phyloP scores from a whole-genome alignment of 2,329 filamentous ascomycete species.

The Paecilomyces dactylethromorphus region DNA sequence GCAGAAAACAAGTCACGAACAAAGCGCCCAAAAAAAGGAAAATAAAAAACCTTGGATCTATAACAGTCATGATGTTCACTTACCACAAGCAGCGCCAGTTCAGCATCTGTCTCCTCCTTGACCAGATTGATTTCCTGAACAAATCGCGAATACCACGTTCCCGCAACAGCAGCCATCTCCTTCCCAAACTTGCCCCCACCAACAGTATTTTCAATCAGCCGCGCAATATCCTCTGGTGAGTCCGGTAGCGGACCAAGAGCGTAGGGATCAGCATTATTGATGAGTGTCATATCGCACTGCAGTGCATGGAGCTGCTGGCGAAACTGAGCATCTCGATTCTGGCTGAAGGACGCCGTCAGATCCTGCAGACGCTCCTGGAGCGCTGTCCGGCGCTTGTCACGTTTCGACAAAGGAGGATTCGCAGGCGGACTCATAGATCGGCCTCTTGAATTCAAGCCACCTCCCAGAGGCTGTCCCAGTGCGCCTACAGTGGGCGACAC shows the following conservation, averaged over 20 bases:
- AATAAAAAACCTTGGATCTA: neutral
- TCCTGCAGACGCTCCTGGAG: conserved; percentile 72
- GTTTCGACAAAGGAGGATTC: conserved; percentile 59
- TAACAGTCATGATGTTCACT: conserved; percentile 21
- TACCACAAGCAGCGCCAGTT: conserved; percentile 76
- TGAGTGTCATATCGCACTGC: conserved; percentile 83
- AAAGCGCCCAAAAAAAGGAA: neutral
- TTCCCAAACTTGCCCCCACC: conserved; percentile 59
- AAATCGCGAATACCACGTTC: conserved; percentile 78
- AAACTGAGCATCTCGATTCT: conserved; percentile 77
- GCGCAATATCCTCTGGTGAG: conserved; percentile 58
- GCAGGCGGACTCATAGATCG: conserved; percentile 26
- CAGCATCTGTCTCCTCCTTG: conserved; percentile 78
- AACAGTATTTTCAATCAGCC: conserved; percentile 52
- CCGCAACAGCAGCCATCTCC: conserved; percentile 60
- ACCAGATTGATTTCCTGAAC: conserved; percentile 80
- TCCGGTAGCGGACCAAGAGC: conserved; percentile 62
- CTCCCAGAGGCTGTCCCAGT: conserved; percentile 11
- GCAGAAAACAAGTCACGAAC: neutral
- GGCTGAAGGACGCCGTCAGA: conserved; percentile 69
- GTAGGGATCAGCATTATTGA: conserved; percentile 80
- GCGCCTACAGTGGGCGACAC: conserved; percentile 21
- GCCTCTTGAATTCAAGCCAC: conserved; percentile 16
- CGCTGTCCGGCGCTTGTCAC: conserved; percentile 81
- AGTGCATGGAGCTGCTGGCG: conserved; percentile 83